A percentile compares a stretch with the other conserved stretches of the same genome.
Evolutionary conservation across 1,284 basidiomycete species (phyloP).

Genomic region (Cutaneotrichosporon cavernicola): DNA sequence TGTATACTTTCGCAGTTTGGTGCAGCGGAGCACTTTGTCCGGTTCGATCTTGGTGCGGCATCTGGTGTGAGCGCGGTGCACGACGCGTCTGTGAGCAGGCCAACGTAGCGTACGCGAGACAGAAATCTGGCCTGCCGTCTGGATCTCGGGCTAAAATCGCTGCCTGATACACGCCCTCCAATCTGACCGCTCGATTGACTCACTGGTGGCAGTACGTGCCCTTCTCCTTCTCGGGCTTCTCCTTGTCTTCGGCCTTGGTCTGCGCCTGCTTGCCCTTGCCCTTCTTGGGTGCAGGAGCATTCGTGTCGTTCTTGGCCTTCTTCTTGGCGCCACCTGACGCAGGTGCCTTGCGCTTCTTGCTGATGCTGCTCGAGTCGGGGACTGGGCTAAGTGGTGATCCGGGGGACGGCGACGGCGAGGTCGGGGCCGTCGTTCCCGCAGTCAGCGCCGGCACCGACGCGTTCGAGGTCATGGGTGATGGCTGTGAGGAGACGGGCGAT

Average conservation of each 20-base stretch:
- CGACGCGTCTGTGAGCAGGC: neutral
- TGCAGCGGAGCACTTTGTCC: conserved; percentile 35
- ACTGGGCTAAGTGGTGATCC: neutral
- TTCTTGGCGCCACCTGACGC: conserved; percentile 2
- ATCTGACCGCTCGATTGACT: conserved; percentile 8
- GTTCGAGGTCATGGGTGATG: conserved; percentile 20
- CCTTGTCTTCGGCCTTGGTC: neutral
- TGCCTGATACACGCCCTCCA: neutral
- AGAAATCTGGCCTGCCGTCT: no score
- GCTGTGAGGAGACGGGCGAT: neutral
- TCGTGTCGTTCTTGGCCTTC: conserved; percentile 14
- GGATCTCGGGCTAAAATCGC: no score
- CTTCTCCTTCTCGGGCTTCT: conserved; percentile 24
- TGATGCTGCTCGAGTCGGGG: neutral
- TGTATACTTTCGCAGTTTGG: conserved; percentile 28
- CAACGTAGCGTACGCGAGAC: no score
- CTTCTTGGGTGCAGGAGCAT: neutral
- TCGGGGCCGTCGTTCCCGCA: conserved; percentile 9
- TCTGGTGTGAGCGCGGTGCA: conserved; percentile 11
- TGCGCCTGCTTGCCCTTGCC: conserved; percentile 13
- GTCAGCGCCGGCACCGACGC: conserved; percentile 17
- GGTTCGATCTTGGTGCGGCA: conserved; percentile 24
- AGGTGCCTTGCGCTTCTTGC: conserved; percentile 17
- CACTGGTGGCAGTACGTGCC: conserved; percentile 40
- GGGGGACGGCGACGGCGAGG: neutral